Conservation (phyloP, 2,329 filamentous ascomycete species). For the Bipolaris zeicola region DNA sequence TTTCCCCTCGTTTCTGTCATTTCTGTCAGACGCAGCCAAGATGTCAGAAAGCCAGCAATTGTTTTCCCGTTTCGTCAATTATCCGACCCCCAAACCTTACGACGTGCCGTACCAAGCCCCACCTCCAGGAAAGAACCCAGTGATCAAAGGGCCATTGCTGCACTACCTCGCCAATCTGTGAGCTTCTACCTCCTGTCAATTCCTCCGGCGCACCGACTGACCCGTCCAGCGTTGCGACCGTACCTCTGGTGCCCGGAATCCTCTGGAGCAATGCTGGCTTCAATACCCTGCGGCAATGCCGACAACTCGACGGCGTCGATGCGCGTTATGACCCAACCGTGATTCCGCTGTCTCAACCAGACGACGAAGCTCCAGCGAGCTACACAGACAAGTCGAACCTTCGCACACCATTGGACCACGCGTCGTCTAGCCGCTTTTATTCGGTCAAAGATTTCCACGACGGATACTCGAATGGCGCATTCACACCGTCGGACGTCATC, state of each 20-base stretch:
- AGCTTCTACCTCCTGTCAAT: conserved; percentile 27
- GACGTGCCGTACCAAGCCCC: conserved; percentile 44
- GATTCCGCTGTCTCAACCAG: conserved; percentile 49
- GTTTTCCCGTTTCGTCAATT: conserved; percentile 40
- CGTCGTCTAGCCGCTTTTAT: conserved; percentile 42
- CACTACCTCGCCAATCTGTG: conserved; percentile 67
- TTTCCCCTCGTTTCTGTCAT: neutral
- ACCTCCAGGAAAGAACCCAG: conserved; percentile 64
- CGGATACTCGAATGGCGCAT: conserved; percentile 70
- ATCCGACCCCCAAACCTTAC: conserved; percentile 40
- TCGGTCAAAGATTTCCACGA: conserved; percentile 78
- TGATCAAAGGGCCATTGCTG: conserved; percentile 69
- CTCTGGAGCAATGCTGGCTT: conserved; percentile 78
- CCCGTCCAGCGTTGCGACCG: conserved; percentile 61
- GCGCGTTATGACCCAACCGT: conserved; percentile 64
- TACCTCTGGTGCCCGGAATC: conserved; percentile 65
- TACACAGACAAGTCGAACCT: conserved; percentile 28
- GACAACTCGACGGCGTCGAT: conserved; percentile 59
- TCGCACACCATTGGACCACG: conserved; percentile 23
- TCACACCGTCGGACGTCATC: conserved; percentile 74
- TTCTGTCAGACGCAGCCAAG: conserved; percentile 11
- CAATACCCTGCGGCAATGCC: conserved; percentile 60
- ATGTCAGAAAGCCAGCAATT: conserved; percentile 30
- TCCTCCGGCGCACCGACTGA: conserved; percentile 13
- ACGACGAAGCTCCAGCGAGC: conserved; percentile 22